Percentiles rank a stretch among this genome's conserved stretches.
These are phyloP conservation scores for Zarea fungicola DNA, from an alignment of 2,329 filamentous ascomycete genomes.

Conservation along the genomic window DNA sequence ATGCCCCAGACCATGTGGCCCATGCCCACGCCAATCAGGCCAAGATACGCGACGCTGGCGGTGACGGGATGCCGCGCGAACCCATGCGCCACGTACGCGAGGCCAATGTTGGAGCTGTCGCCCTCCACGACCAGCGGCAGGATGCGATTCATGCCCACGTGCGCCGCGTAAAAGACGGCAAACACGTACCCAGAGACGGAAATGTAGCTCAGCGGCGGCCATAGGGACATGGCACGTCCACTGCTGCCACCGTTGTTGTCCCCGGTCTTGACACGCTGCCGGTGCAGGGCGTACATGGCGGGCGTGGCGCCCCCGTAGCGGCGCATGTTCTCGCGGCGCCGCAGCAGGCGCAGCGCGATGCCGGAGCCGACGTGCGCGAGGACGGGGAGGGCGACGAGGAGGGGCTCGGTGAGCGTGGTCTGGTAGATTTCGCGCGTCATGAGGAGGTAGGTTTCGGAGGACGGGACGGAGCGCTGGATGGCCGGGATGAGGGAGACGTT, in stretches of 20 bases:
- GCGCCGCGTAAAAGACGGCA: constrained; percentile 59
- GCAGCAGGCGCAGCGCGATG: constrained; percentile 68
- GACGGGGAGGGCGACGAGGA: constrained; percentile 72
- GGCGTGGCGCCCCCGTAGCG: constrained; percentile 69
- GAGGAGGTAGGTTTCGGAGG: constrained; percentile 79
- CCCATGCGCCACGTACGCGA: constrained; percentile 80
- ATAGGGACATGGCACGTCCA: constrained; percentile 44
- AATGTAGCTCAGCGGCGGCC: constrained; percentile 68
- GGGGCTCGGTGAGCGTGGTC: constrained; percentile 70
- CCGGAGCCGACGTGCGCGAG: constrained; percentile 72
- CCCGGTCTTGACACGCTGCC: constrained; percentile 23
- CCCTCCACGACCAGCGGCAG: constrained; percentile 74
- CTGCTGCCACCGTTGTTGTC: constrained; percentile 23
- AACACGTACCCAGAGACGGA: constrained; percentile 69
- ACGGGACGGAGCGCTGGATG: constrained; percentile 63
- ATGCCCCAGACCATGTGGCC: constrained; percentile 81
- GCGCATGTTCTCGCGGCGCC: constrained; percentile 63
- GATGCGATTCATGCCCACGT: constrained; percentile 70
- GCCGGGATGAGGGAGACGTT: constrained; percentile 81
- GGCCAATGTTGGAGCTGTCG: constrained; percentile 77
- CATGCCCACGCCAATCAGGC: constrained; percentile 61
- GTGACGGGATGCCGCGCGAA: constrained; percentile 66
- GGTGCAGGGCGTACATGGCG: constrained; percentile 39
- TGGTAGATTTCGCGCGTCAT: constrained; percentile 92
- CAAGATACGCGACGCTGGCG: constrained; percentile 63